Evolutionary conservation across 257 asterid genomes (phyloP), one percentile per base, ranked within the genome.

Genomic region (Phtheirospermum japonicum): DNA sequence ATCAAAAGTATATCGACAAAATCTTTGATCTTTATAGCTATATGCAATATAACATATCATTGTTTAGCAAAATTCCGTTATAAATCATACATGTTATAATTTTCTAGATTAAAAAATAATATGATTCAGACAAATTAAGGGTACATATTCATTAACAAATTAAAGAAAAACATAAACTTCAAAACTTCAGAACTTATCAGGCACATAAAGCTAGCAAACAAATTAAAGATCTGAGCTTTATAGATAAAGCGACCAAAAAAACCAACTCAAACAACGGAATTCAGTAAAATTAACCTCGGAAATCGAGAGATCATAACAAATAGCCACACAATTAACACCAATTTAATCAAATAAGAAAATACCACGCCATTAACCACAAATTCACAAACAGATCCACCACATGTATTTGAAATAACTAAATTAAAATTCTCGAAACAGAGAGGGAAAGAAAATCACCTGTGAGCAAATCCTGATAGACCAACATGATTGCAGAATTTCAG

Each of bases 401-500:
- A 20, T 1, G 9, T 3, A 30, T 10, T 7, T 0, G 20, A 61
- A 7, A 49, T 20, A 48, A 10, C 1, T 33, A 13, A 57, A 11
- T 2, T 12, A 14, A n/a, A 45, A 45, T 10, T n/a, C 0, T 16
- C 14, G 4, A 30, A 46, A n/a, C n/a, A n/a, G n/a, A n/a, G n/a
- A n/a, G n/a, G n/a, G n/a, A n/a, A 7, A 1, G 20, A 4, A 33
- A 32, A 16, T 14, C 6, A 79, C 93, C 86, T n/a, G 85, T 66
- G 48, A 87, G 67, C 31, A 84, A 67, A 81, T 87, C 95, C 30
- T 82, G 93, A 28, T 84, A 87, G 69, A 87, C 88, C 88, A 87
- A 75, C 90, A 82, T 79, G 52, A 28, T 72, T 17, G 19, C 67
- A 68, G 53, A 48, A 17, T 14, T 17, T 16, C 49, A 12, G 49